A percentile compares a stretch with the other conserved stretches of the same genome.
These are phyloP conservation scores for Ephemerocybe angulata DNA, from an alignment of 768 basidiomycete genomes.

Conservation along the genomic window DNA sequence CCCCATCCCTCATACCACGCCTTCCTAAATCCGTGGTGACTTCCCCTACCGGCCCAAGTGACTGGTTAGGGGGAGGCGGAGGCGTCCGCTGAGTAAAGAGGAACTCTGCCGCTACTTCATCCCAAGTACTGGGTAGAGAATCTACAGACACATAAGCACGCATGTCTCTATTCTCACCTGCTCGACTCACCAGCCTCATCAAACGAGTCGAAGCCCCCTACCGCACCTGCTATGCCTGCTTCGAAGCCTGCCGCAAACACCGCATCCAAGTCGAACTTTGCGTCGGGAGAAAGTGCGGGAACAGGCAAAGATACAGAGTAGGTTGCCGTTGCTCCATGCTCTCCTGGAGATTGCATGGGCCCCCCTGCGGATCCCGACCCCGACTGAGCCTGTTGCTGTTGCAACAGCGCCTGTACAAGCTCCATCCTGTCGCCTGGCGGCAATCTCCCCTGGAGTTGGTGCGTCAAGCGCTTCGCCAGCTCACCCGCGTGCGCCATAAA, in stretches of 20 bases:
- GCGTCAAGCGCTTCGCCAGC: constrained; percentile 1
- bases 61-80: neutral
- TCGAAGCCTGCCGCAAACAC: constrained; percentile 8
- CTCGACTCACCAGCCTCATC: neutral
- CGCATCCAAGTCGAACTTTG: constrained; percentile 5
- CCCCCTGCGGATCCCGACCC: neutral
- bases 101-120: neutral
- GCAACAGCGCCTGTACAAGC: neutral
- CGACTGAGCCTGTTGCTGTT: neutral
- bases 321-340: neutral
- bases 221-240: constrained; percentile 3
- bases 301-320: neutral
- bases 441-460: neutral
- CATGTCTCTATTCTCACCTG: neutral
- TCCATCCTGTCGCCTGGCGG: neutral
- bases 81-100: neutral
- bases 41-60: neutral
- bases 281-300: neutral
- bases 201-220: neutral
- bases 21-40: neutral
- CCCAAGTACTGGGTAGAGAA: neutral
- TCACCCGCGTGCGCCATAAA: constrained; percentile 8
- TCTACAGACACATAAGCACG: neutral
- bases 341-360: neutral
- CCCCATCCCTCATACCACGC: constrained; percentile 29